Conservation (phyloP, 2,329 filamentous ascomycete species). For the Fusarium camptoceras region DNA sequence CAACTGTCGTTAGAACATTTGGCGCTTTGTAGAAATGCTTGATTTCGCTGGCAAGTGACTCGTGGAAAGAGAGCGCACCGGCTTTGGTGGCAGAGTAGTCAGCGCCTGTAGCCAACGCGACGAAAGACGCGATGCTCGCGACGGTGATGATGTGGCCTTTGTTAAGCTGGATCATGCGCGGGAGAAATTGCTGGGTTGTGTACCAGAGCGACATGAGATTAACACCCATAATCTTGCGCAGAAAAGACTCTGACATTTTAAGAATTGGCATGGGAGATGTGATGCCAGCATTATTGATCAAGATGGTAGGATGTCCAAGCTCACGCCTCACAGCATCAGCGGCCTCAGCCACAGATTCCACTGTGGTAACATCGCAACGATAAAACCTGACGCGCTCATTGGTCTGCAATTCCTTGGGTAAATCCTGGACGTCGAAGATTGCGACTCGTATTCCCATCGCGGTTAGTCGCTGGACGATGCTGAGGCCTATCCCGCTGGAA, state of each 20-base stretch:
- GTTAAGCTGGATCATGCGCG: constrained; percentile 69
- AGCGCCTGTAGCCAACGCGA: constrained; percentile 69
- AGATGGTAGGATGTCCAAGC: constrained; percentile 72
- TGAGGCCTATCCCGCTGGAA: constrained; percentile 56
- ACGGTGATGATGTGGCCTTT: constrained; percentile 80
- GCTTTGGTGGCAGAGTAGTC: constrained; percentile 76
- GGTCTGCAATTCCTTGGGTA: constrained; percentile 43
- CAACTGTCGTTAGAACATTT: constrained; percentile 71
- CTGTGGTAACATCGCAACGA: constrained; percentile 55
- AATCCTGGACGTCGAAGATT: constrained; percentile 70
- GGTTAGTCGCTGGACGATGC: constrained; percentile 50
- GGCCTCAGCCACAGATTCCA: constrained; percentile 58
- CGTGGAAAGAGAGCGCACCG: constrained; percentile 74
- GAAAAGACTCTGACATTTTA: constrained; percentile 63
- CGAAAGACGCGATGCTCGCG: constrained; percentile 72
- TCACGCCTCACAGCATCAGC: constrained; percentile 54
- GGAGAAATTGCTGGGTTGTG: constrained; percentile 73
- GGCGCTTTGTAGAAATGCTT: constrained; percentile 69
- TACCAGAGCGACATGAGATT: constrained; percentile 75
- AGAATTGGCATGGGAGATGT: constrained; percentile 70
- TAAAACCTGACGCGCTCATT: constrained; percentile 48
- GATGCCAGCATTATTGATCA: constrained; percentile 79
- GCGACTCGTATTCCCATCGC: constrained; percentile 69
- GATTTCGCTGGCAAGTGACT: constrained; percentile 69
- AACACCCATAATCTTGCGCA: constrained; percentile 74